These are phyloP conservation scores for Plasmodium fragile DNA, from an alignment of 169 alveolate species.

Conservation along the genomic window DNA sequence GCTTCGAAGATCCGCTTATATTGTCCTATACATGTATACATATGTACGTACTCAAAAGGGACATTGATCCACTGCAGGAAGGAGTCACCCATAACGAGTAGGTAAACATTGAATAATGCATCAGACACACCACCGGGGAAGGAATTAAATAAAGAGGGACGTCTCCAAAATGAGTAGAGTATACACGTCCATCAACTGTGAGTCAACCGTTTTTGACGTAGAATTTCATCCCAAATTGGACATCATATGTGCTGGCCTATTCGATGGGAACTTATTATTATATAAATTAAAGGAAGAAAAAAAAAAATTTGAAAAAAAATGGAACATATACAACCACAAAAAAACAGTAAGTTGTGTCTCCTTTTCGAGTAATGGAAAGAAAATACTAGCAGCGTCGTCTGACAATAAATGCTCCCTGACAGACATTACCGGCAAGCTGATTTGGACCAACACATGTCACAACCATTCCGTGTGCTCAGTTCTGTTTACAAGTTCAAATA, in stretches of 20 bases:
- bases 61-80: not conserved
- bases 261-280: slow-evolving; percentile 61
- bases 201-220: slow-evolving; percentile 28
- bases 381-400: slow-evolving; percentile 57
- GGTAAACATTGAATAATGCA: not conserved
- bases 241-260: slow-evolving; percentile 52
- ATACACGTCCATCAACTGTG: slow-evolving; percentile 28
- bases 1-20: not conserved
- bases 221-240: slow-evolving; percentile 72
- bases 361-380: slow-evolving; percentile 58
- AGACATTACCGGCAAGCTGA: slow-evolving; percentile 37
- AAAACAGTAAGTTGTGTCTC: slow-evolving; percentile 45
- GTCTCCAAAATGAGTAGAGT: slow-evolving; percentile 17
- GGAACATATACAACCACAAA: slow-evolving; percentile 36
- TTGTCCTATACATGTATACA: not conserved
- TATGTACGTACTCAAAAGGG: not conserved
- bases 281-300: slow-evolving; percentile 52
- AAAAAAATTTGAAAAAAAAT: slow-evolving; percentile 58
- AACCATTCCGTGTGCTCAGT: slow-evolving; percentile 22
- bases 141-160: not conserved
- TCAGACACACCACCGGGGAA: not conserved
- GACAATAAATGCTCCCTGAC: slow-evolving; percentile 51
- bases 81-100: not conserved
- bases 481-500: slow-evolving; percentile 31
- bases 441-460: slow-evolving; percentile 54